Base-by-base conservation (phyloP, 495 filamentous ascomycete species). In the Podospora sp. region DNA sequence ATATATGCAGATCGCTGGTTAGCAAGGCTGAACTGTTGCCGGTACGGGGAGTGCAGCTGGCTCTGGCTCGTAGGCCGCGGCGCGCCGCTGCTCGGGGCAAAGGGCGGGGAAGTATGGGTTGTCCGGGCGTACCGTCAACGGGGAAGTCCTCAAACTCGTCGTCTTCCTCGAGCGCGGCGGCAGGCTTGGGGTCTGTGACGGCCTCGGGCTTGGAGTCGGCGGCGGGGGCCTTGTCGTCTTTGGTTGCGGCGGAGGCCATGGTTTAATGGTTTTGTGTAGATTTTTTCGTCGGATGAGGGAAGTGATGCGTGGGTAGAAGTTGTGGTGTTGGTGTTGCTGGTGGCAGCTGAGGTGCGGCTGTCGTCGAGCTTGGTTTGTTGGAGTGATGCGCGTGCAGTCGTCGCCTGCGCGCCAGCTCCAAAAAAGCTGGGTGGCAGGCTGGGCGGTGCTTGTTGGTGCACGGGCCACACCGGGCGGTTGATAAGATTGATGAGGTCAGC, bases 121-220 rank as follows among this genome's bases (percentile, higher is more conserved):
- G 40, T 33, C 33, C 51, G 63, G 26, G 78, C 81, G 60, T 78
- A 97, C 95, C 92, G 83, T 98, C 94, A 62, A 96, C 91, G 27
- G 95, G 96, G 78, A 99, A 99, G 78, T 99, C 95, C 79, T 99
- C 95, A 71, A 99, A 99, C 81, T 99, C 95, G 77, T 99, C 95
- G 73, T 99, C 95, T 74, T 99, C 95, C 75, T 97, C 95, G 24
- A 97, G 83, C 35, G 91, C 87, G 62, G 90, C 83, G 53, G 78
- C 82, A 52, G 70, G 66, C 70, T 79, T 78, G 57, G 75, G 71
- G 66, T 77, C 71, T 2, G 69, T 14, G 21, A 49, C 59, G 12
- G 68, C 11, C 24, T 69, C 67, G 36, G 75, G 75, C 40, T 69
- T 55, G 63, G 72, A 62, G 60, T 62, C 46, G 33, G 65, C 65